Evolutionary conservation across 225 moss, liverwort and hornwort species (phyloP).

Genomic region (Anthoceros angustus): DNA sequence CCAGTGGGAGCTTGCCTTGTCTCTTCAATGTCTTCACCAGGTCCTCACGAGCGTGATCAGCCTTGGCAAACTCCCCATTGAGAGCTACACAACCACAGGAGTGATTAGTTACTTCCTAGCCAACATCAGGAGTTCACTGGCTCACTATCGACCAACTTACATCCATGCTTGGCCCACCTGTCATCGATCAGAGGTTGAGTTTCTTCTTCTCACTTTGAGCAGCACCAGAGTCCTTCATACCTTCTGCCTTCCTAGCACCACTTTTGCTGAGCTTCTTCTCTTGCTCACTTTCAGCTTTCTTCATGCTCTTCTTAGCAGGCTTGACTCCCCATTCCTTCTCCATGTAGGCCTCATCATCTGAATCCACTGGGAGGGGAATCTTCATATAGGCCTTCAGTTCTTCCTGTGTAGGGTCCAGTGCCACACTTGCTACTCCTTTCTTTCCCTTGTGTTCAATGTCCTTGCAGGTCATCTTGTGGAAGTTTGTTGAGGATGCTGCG

Average conservation of each 20-base stretch:
- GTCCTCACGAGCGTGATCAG: neutral
- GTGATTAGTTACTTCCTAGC: neutral
- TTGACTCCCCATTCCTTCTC: constrained; percentile 2
- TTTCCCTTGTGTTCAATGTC: neutral
- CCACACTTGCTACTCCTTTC: neutral
- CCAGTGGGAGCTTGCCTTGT: constrained; percentile 1
- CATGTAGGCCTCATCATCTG: neutral
- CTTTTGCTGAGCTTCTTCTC: neutral
- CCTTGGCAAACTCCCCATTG: neutral
- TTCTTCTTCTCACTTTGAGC: neutral
- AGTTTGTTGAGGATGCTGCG: neutral
- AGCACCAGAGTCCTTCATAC: neutral
- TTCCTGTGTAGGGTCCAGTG: neutral
- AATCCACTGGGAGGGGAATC: neutral
- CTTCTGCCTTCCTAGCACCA: neutral
- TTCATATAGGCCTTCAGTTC: neutral
- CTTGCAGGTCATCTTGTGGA: neutral
- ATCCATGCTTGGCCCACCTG: neutral
- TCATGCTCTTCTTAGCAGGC: neutral
- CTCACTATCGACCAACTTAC: neutral
- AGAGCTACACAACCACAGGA: neutral
- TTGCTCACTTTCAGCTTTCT: no score
- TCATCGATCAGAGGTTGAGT: no score
- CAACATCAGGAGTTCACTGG: no score
- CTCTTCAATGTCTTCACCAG: neutral